Percentiles rank a stretch among this genome's conserved stretches.
These are phyloP conservation scores for Lagenaria siceraria DNA, from an alignment of 306 rosid genomes.

Conservation along the genomic window DNA sequence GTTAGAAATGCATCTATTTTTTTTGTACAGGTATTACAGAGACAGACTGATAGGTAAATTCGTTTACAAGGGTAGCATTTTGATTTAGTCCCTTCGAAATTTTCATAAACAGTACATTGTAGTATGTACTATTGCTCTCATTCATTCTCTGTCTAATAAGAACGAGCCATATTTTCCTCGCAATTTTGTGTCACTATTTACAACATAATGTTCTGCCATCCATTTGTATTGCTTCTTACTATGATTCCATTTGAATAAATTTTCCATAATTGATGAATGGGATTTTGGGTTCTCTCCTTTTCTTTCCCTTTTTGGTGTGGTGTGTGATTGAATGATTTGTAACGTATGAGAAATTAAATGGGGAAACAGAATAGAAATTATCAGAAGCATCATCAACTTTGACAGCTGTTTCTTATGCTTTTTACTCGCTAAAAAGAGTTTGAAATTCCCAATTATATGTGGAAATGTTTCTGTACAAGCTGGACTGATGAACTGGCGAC, in stretches of 20 bases:
- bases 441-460: not conserved
- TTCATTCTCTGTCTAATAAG: not conserved
- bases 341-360: not conserved
- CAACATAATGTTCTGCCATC: not conserved
- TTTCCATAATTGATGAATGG: not conserved
- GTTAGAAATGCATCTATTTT: slow-evolving; percentile 12
- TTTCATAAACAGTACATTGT: not conserved
- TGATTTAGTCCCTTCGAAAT: not conserved
- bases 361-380: not conserved
- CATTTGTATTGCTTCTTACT: not conserved
- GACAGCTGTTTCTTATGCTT: not conserved
- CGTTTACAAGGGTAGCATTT: not conserved
- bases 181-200: not conserved
- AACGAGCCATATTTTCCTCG: not conserved
- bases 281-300: not conserved
- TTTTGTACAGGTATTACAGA: slow-evolving; percentile 31
- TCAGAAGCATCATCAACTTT: not conserved
- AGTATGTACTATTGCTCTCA: not conserved
- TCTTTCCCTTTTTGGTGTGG: not conserved
- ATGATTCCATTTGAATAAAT: not conserved
- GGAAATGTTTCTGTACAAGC: not conserved
- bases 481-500: not conserved
- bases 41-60: not conserved
- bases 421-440: not conserved
- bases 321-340: not conserved